These are phyloP conservation scores for Silene latifolia DNA, from an alignment of 148 eudicot species.

Conservation along the genomic window DNA sequence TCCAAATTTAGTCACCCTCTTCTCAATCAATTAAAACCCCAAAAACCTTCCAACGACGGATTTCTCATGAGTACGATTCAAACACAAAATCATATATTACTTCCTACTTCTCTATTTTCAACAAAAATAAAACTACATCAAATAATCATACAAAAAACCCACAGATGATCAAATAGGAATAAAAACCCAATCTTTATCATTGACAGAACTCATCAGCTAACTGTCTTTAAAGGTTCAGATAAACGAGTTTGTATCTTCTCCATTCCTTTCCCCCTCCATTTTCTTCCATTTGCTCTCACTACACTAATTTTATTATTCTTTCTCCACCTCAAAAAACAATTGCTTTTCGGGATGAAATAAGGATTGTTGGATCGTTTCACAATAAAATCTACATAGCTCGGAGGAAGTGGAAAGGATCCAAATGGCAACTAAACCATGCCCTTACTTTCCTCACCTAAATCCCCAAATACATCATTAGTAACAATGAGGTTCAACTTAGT, in stretches of 20 bases:
- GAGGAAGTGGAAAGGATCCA: too few species aligned
- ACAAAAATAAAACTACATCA: neutral
- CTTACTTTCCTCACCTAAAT: neutral
- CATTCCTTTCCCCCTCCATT: too few species aligned
- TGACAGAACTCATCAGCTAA: slow-evolving; percentile 3
- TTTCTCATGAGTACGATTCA: neutral
- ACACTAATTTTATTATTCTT: too few species aligned
- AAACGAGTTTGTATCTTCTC: too few species aligned
- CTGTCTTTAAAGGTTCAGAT: neutral
- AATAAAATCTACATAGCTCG: too few species aligned
- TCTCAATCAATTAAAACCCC: neutral
- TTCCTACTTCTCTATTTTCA: neutral
- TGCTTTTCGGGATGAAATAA: too few species aligned
- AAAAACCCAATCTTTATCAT: neutral
- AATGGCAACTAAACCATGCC: neutral
- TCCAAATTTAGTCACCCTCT: neutral
- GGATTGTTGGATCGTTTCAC: too few species aligned
- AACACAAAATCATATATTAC: neutral
- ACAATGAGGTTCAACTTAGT: neutral
- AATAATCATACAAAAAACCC: neutral
- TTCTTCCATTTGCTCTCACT: too few species aligned
- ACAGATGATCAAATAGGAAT: neutral
- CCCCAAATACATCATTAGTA: slow-evolving; percentile 10
- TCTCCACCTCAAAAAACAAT: too few species aligned
- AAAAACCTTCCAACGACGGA: neutral